These are phyloP conservation scores for Cudoniella acicularis DNA, from an alignment of 495 filamentous ascomycete genomes.

Conservation along the genomic window DNA sequence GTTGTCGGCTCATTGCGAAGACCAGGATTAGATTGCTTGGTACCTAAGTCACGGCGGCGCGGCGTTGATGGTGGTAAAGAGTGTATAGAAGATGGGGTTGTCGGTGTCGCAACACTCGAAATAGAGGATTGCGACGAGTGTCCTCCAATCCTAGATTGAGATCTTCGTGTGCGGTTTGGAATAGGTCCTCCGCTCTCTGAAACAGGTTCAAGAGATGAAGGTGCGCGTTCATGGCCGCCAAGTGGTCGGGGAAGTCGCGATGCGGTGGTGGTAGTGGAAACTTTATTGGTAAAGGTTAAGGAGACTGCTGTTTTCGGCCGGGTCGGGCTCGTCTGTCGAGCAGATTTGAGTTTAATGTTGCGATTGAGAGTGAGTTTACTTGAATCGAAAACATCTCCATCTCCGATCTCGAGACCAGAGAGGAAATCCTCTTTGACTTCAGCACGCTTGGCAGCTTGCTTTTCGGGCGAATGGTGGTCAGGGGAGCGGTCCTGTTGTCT, in stretches of 20 bases:
- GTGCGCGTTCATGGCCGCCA: slow-evolving; percentile 57
- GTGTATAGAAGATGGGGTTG: slow-evolving; percentile 47
- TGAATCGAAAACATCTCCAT: slow-evolving; percentile 74
- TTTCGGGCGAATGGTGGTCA: slow-evolving; percentile 35
- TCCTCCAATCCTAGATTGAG: slow-evolving; percentile 59
- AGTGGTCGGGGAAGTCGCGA: slow-evolving; percentile 60
- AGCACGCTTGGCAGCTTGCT: slow-evolving; percentile 24
- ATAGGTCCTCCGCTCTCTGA: slow-evolving; percentile 83
- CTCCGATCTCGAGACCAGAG: slow-evolving; percentile 80
- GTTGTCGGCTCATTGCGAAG: slow-evolving; percentile 59
- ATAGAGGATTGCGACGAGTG: slow-evolving; percentile 64
- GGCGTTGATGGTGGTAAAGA: slow-evolving; percentile 49
- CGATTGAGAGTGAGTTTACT: slow-evolving; percentile 83
- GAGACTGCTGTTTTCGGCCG: slow-evolving; percentile 74
- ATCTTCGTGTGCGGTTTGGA: slow-evolving; percentile 45
- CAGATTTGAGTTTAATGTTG: slow-evolving; percentile 81
- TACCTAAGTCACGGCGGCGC: slow-evolving; percentile 52
- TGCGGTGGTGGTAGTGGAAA: slow-evolving; percentile 26
- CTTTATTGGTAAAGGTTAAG: slow-evolving; percentile 84
- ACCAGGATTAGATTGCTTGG: slow-evolving; percentile 51
- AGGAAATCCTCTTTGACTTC: slow-evolving; percentile 78
- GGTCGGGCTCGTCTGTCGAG: slow-evolving; percentile 59
- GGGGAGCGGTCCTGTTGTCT: slow-evolving; percentile 53
- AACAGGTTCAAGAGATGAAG: slow-evolving; percentile 85
- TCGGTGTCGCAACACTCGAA: slow-evolving; percentile 55